phyloP scores from a whole-genome alignment of 495 filamentous ascomycete species.

The Chaetomidium leptoderma region DNA sequence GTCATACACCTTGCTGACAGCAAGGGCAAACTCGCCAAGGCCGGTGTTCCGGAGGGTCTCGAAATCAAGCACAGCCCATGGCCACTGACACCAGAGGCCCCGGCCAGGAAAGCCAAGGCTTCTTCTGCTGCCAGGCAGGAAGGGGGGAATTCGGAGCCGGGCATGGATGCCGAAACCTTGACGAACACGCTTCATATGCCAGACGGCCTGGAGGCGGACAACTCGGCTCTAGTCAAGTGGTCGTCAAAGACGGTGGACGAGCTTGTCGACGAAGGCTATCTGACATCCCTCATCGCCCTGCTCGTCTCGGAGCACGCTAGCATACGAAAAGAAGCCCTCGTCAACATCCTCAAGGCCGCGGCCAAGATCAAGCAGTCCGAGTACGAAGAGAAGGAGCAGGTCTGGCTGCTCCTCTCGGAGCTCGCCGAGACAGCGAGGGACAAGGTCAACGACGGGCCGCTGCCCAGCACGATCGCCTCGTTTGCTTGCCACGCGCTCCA shows the following conservation, averaged over 20 bases:
- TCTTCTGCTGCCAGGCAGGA: background rate
- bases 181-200: slow-evolving; percentile 35
- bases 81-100: slow-evolving; percentile 1
- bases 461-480: slow-evolving; percentile 68
- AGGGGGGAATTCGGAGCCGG: background rate
- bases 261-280: slow-evolving; percentile 66
- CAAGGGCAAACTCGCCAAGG: slow-evolving; percentile 21
- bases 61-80: slow-evolving; percentile 20
- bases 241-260: slow-evolving; percentile 66
- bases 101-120: background rate
- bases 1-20: slow-evolving; percentile 16
- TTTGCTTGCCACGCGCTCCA: slow-evolving; percentile 67
- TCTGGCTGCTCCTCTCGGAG: slow-evolving; percentile 72
- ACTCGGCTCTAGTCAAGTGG: slow-evolving; percentile 62
- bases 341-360: slow-evolving; percentile 60
- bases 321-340: slow-evolving; percentile 71
- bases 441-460: slow-evolving; percentile 50
- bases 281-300: slow-evolving; percentile 64
- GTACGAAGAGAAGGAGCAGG: slow-evolving; percentile 70
- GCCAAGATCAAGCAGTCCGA: slow-evolving; percentile 62
- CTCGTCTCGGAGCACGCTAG: slow-evolving; percentile 68
- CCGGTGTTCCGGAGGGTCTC: slow-evolving; percentile 10
- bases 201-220: slow-evolving; percentile 46
- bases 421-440: slow-evolving; percentile 64
- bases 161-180: slow-evolving; percentile 22